Conservation (phyloP, 2,329 filamentous ascomycete genomes). For the Colletotrichum sp. region DNA sequence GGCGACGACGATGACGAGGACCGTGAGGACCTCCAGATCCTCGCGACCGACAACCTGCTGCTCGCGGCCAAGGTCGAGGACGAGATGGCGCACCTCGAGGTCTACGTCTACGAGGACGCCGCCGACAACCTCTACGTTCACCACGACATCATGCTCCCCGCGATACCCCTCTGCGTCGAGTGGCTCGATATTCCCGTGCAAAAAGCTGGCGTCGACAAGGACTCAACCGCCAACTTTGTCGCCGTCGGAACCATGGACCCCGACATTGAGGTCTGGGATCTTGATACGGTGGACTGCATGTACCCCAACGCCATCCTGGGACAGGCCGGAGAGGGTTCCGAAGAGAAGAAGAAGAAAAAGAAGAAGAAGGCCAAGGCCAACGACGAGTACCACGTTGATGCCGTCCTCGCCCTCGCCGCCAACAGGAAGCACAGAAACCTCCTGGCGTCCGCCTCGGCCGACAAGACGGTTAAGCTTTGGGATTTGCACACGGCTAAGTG, state of each 20-base stretch:
- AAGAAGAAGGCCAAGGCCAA: conserved; percentile 90
- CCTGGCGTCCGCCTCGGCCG: conserved; percentile 91
- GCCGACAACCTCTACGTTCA: conserved; percentile 98
- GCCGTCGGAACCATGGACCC: conserved; percentile 97
- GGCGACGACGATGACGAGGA: conserved; percentile 85
- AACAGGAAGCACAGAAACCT: conserved; percentile 95
- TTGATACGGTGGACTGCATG: conserved; percentile 96
- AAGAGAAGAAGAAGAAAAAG: conserved; percentile 78
- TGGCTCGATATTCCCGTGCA: conserved; percentile 94
- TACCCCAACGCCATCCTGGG: conserved; percentile 97
- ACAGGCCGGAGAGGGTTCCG: conserved; percentile 64
- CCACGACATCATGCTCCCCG: conserved; percentile 98
- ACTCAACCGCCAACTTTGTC: conserved; percentile 84
- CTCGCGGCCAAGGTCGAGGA: conserved; percentile 95
- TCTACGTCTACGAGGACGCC: conserved; percentile 96
- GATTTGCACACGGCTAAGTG: conserved; percentile 91
- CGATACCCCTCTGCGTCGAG: conserved; percentile 93
- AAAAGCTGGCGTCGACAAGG: conserved; percentile 65
- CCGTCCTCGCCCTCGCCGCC: conserved; percentile 87
- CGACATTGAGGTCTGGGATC: conserved; percentile 98
- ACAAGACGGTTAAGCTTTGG: conserved; percentile 98
- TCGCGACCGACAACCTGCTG: conserved; percentile 91
- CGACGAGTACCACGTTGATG: conserved; percentile 91
- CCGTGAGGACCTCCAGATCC: conserved; percentile 89
- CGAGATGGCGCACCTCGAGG: conserved; percentile 93